These are phyloP conservation scores for Vitis cinerea DNA, from an alignment of 164 flowering plant genomes.

Conservation along the genomic window DNA sequence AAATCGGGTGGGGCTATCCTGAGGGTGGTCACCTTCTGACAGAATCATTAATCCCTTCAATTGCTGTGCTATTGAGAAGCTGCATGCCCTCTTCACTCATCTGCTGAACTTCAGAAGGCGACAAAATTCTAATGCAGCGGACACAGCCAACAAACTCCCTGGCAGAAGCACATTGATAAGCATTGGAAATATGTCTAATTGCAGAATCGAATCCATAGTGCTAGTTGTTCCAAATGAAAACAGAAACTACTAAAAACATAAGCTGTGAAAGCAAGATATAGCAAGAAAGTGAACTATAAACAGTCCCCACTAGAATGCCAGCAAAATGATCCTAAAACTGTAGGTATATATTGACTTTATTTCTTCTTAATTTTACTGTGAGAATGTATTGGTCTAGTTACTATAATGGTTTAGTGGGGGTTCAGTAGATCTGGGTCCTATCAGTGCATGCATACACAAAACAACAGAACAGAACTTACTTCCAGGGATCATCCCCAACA, in stretches of 20 bases:
- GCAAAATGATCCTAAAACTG: no score
- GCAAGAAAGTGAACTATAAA: no score
- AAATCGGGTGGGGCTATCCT: no score
- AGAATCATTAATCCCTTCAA: slow-evolving; percentile 31
- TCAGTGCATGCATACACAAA: background rate
- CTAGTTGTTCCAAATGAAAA: no score
- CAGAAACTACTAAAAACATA: no score
- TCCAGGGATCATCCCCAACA: slow-evolving; percentile 99
- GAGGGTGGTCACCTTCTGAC: slow-evolving; percentile 6
- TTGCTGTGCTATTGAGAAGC: slow-evolving; percentile 50
- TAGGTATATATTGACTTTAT: no score
- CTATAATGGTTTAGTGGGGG: no score
- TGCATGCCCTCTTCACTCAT: slow-evolving; percentile 96
- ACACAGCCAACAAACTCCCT: slow-evolving; percentile 97
- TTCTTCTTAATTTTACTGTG: no score
- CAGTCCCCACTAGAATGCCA: no score
- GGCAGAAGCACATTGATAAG: slow-evolving; percentile 17
- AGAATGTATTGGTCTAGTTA: no score
- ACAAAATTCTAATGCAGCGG: slow-evolving; percentile 86
- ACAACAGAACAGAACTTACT: slow-evolving; percentile 53
- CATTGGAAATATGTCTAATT: background rate
- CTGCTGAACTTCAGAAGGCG: slow-evolving; percentile 96
- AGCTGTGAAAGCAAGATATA: no score
- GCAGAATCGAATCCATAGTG: no score
- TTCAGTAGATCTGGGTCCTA: background rate